Percentiles rank a stretch among this genome's conserved stretches.
Evolutionary conservation across 1,284 basidiomycete species (phyloP).

Genomic region (Moesziomyces aphidis): DNA sequence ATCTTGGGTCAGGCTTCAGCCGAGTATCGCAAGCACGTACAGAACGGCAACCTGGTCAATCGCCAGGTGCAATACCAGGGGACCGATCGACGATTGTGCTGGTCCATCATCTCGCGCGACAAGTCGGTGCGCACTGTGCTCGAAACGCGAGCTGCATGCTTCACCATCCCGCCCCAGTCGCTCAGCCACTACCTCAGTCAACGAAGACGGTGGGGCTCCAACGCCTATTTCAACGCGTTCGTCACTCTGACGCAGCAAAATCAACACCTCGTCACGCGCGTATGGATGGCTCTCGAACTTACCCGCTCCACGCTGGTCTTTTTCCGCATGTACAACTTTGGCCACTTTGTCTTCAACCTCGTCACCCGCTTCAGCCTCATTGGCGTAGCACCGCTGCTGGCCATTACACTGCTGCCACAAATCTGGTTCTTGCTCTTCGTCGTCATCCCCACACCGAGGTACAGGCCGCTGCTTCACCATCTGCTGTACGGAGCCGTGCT

Average conservation of each 20-base stretch:
- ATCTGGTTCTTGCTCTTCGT: conserved; percentile 38
- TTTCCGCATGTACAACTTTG: conserved; percentile 33
- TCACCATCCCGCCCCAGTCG: conserved; percentile 32
- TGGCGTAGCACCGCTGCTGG: conserved; percentile 20
- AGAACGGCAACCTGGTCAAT: conserved; percentile 19
- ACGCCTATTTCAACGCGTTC: conserved; percentile 38
- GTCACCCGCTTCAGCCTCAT: conserved; percentile 22
- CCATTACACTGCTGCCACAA: conserved; percentile 30
- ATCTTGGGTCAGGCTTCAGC: conserved; percentile 29
- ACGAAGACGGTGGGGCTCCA: conserved; percentile 33
- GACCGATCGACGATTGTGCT: conserved; percentile 30
- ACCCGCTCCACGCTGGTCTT: conserved; percentile 24
- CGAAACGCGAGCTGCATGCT: conserved; percentile 32
- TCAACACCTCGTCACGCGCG: conserved; percentile 22
- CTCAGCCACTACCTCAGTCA: conserved; percentile 38
- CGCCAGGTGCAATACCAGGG: conserved; percentile 39
- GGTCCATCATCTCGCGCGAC: conserved; percentile 36
- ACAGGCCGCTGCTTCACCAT: conserved; percentile 16
- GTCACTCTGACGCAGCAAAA: conserved; percentile 21
- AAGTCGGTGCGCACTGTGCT: conserved; percentile 31
- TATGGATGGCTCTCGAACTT: conserved; percentile 32
- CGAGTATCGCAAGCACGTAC: conserved; percentile 31
- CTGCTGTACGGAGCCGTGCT: conserved; percentile 19
- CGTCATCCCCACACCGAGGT: conserved; percentile 13
- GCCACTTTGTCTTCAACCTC: conserved; percentile 27